Evolutionary conservation across 345 rosid species (phyloP).

Genomic region (Brassica cretica): DNA sequence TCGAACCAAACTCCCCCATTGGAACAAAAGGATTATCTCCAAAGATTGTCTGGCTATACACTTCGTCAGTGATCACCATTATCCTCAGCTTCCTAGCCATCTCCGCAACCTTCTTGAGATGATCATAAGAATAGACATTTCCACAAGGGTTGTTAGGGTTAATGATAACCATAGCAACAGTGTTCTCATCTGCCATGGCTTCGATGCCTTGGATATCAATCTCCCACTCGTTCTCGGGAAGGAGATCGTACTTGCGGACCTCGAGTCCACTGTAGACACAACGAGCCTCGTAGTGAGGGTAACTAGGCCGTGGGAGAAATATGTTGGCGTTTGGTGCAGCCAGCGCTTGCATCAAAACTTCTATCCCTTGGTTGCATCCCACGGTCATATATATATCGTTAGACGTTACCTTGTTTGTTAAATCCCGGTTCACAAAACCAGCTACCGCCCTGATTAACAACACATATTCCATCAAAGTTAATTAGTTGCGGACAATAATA

Average conservation of each 20-base stretch:
- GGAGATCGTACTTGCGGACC: conserved; percentile 62
- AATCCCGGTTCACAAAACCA: conserved; percentile 54
- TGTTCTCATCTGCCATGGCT: conserved; percentile 62
- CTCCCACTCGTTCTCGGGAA: conserved; percentile 67
- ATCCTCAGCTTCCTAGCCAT: conserved; percentile 61
- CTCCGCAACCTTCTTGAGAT: conserved; percentile 65
- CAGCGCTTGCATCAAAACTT: conserved; percentile 47
- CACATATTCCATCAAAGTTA: not conserved
- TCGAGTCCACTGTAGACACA: conserved; percentile 47
- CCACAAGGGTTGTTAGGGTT: conserved; percentile 77
- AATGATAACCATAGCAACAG: conserved; percentile 60
- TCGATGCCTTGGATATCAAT: conserved; percentile 62
- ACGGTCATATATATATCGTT: conserved; percentile 53
- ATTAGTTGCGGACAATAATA: not conserved
- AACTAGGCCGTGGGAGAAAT: conserved; percentile 68
- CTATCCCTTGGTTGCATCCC: conserved; percentile 70
- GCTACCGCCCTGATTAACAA: conserved; percentile 58
- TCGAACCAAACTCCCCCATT: conserved; percentile 63
- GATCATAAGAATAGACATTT: conserved; percentile 55
- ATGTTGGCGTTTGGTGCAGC: conserved; percentile 65
- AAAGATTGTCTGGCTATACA: conserved; percentile 53
- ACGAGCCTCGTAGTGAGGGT: conserved; percentile 55
- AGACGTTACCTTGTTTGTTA: conserved; percentile 54
- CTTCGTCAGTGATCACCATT: conserved; percentile 74
- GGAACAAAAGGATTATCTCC: conserved; percentile 62